Percentiles rank a stretch among this genome's conserved stretches.
Evolutionary conservation across 106 monocot genomes (phyloP).

Genomic region (Chionographis japonica): DNA sequence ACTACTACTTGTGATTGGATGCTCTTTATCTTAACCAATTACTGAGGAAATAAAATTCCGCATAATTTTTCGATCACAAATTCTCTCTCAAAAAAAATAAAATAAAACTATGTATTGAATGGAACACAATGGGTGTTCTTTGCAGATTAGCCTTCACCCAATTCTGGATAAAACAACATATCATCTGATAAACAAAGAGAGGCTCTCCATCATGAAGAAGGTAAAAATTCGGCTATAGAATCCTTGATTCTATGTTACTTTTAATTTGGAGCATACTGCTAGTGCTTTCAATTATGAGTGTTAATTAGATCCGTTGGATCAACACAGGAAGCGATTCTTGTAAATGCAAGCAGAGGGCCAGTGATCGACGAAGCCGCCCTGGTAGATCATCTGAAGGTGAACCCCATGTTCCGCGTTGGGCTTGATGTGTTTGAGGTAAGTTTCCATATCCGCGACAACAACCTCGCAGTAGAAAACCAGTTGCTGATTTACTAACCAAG

Average conservation of each 20-base stretch:
- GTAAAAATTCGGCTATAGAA: constrained; percentile 17
- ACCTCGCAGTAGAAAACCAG: background rate
- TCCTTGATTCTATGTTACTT: background rate
- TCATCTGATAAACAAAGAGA: constrained; percentile 95
- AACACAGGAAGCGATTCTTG: constrained; percentile 87
- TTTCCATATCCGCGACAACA: background rate
- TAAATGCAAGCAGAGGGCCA: constrained; percentile 95
- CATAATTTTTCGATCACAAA: too few species aligned
- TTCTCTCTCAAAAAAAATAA: too few species aligned
- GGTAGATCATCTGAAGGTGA: constrained; percentile 92
- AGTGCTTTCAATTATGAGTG: too few species aligned
- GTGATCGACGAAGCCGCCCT: constrained; percentile 91
- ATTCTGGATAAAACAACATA: constrained; percentile 96
- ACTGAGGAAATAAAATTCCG: too few species aligned
- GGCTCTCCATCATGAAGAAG: constrained; percentile 96
- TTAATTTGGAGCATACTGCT: too few species aligned
- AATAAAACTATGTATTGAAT: too few species aligned
- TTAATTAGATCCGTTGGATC: background rate
- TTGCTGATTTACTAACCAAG: background rate
- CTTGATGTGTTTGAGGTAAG: constrained; percentile 98
- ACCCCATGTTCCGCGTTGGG: constrained; percentile 95
- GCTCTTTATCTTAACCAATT: too few species aligned
- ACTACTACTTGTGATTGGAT: too few species aligned
- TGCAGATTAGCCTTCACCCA: constrained; percentile 97
- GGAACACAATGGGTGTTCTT: background rate